Conservation (phyloP, 148 eudicot genomes). For the Chenopodium album region DNA sequence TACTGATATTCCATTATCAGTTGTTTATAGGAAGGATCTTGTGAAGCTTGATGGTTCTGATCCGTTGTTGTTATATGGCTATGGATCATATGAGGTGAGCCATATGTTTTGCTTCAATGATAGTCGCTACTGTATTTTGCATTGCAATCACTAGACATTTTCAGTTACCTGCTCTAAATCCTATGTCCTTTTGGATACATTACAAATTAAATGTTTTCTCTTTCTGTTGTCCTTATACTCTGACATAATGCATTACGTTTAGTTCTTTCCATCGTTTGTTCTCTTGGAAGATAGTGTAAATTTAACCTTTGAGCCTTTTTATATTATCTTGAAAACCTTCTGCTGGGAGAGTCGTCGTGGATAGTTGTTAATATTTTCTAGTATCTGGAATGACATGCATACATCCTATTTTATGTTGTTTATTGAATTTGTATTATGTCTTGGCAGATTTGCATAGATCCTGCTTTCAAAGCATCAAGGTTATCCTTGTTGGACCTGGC, state of each 20-base stretch:
- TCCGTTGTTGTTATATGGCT: constrained; percentile 76
- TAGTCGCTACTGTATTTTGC: too few relatives aligned
- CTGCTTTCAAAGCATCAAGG: constrained; percentile 62
- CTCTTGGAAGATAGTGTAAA: too few relatives aligned
- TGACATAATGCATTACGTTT: too few relatives aligned
- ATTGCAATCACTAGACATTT: too few relatives aligned
- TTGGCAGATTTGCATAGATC: constrained; percentile 65
- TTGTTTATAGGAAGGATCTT: constrained; percentile 68
- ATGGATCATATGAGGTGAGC: constrained; percentile 92
- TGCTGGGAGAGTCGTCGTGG: not conserved
- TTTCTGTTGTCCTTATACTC: too few relatives aligned
- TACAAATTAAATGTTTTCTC: not conserved
- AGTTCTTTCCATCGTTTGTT: too few relatives aligned
- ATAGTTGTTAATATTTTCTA: not conserved
- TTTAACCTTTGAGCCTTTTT: not conserved
- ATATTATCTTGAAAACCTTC: not conserved
- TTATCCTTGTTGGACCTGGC: constrained; percentile 82
- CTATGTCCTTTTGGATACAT: not conserved
- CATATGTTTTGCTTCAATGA: not conserved
- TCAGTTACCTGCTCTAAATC: too few relatives aligned
- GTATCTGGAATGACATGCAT: not conserved
- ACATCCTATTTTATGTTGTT: too few relatives aligned
- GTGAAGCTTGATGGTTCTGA: constrained; percentile 94
- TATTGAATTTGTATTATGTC: not conserved
- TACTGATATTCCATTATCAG: constrained; percentile 70